Conservation (phyloP, 1,139 yeast genomes). For the Suhomyces panamericanus region DNA sequence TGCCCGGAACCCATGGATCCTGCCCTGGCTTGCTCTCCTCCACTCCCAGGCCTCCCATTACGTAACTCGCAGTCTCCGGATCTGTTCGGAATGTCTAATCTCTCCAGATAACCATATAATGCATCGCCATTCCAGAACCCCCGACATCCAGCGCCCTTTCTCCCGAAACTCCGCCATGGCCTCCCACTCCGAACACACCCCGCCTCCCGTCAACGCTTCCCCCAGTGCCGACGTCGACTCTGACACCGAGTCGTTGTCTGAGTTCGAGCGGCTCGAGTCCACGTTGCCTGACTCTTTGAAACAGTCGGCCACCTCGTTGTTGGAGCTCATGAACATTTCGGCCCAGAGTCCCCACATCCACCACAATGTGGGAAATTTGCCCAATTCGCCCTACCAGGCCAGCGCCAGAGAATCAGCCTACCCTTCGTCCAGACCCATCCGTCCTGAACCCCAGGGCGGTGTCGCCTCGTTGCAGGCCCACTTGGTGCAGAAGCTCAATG, state of each 20-base stretch:
- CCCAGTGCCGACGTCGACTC: constrained; percentile 16
- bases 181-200: constrained; percentile 6
- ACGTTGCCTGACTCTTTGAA: constrained; percentile 46
- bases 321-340: constrained; percentile 26
- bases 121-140: not conserved
- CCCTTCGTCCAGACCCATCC: constrained; percentile 27
- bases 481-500: constrained; percentile 34
- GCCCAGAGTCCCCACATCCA: constrained; percentile 9
- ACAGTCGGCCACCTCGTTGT: constrained; percentile 42
- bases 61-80: constrained; percentile 1
- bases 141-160: not conserved
- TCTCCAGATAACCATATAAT: not conserved
- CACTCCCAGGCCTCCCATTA: not conserved
- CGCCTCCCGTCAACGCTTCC: constrained; percentile 11
- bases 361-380: not conserved
- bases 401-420: constrained; percentile 14
- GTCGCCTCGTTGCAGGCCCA: constrained; percentile 15
- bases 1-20: not conserved
- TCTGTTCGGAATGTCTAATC: not conserved
- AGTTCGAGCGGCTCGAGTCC: constrained; percentile 47
- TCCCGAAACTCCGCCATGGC: constrained; percentile 2
- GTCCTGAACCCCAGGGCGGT: constrained; percentile 11
- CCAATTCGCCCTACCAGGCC: constrained; percentile 12
- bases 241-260: constrained; percentile 29
- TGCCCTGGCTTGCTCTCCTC: not conserved